phyloP scores from a whole-genome alignment of 495 filamentous ascomycete genomes.

The Melanomma pulvis-pyrius region DNA sequence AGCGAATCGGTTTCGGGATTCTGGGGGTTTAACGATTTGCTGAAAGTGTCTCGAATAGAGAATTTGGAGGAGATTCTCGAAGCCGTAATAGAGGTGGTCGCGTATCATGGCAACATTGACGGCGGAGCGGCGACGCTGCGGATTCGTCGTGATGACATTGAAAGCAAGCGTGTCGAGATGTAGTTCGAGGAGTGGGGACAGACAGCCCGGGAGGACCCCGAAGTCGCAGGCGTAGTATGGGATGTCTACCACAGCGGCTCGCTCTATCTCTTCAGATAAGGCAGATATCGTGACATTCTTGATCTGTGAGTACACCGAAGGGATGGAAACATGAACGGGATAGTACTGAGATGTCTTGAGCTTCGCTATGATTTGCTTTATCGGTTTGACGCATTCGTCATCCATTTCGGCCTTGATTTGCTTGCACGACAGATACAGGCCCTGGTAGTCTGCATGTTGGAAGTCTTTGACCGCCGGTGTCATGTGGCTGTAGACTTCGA shows the following conservation, averaged over 20 bases:
- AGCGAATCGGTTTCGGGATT: too few relatives aligned
- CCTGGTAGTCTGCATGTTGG: background rate
- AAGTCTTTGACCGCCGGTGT: background rate
- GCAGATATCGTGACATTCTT: too few relatives aligned
- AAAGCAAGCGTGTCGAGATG: background rate
- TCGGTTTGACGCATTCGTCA: background rate
- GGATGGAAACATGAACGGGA: background rate
- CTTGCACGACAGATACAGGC: background rate
- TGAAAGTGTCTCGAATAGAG: background rate
- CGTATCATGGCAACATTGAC: too few relatives aligned
- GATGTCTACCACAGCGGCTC: background rate
- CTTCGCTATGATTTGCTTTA: background rate
- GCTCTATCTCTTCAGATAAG: too few relatives aligned
- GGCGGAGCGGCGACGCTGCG: background rate
- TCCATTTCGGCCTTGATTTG: conserved; percentile 1
- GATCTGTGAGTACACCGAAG: too few relatives aligned
- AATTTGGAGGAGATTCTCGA: background rate
- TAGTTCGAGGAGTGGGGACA: background rate
- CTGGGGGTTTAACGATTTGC: too few relatives aligned
- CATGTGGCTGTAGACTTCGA: background rate
- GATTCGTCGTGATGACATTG: background rate
- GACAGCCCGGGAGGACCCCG: background rate
- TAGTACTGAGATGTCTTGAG: background rate
- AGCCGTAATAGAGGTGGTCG: background rate
- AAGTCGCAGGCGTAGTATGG: background rate